phyloP scores from a whole-genome alignment of 441 rosid species.

The Raphanus hybrid region DNA sequence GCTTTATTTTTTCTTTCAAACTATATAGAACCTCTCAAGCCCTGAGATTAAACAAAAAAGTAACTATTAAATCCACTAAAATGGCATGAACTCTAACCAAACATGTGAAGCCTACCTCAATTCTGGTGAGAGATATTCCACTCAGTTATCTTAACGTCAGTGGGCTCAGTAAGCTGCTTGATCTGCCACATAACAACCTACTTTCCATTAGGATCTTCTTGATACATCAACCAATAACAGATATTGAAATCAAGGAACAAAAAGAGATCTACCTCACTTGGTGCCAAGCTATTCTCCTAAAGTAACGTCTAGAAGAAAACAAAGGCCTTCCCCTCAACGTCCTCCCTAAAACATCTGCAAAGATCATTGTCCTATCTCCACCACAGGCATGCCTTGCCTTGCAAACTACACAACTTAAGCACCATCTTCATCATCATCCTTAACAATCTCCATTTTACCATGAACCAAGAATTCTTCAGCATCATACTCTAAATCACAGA shows the following conservation, averaged over 20 bases:
- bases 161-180: constrained; percentile 78
- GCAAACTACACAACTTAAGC: constrained; percentile 39
- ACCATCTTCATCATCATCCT: constrained; percentile 64
- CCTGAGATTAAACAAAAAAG: constrained; percentile 52
- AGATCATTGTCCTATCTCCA: constrained; percentile 87
- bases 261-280: constrained; percentile 97
- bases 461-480: constrained; percentile 59
- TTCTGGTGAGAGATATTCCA: constrained; percentile 88
- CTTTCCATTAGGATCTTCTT: background rate
- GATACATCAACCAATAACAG: background rate
- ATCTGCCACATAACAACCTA: constrained; percentile 53
- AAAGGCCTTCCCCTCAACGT: constrained; percentile 85
- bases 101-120: constrained; percentile 60
- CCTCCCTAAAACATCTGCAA: constrained; percentile 89
- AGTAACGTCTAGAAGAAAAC: constrained; percentile 74
- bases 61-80: background rate
- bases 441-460: constrained; percentile 86
- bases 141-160: constrained; percentile 55
- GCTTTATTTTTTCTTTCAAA: constrained; percentile 80
- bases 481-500: constrained; percentile 67
- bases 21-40: constrained; percentile 78
- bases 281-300: constrained; percentile 80
- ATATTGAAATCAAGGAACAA: constrained; percentile 30
- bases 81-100: background rate
- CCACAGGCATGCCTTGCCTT: constrained; percentile 68